phyloP scores from a whole-genome alignment of 169 alveolate genomes.

The Plasmodium cynomolgi region DNA sequence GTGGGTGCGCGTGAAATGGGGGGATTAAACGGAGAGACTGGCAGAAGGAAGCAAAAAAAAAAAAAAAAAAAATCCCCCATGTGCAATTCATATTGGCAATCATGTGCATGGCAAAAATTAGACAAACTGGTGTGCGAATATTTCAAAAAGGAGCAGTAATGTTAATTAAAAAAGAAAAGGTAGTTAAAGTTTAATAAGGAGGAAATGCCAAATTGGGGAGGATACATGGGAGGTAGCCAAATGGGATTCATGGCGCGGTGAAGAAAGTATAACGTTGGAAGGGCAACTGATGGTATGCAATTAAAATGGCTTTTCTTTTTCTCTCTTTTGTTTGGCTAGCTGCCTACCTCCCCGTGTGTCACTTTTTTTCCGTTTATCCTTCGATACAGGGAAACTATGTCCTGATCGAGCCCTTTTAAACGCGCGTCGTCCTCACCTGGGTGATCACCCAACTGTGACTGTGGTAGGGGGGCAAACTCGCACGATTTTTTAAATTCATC shows the following conservation, averaged over 20 bases:
- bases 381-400: conserved; percentile 32
- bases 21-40: neutral
- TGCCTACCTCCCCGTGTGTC: neutral
- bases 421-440: neutral
- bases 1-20: neutral
- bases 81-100: neutral
- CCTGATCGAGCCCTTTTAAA: conserved; percentile 5
- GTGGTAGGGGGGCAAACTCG: neutral
- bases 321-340: neutral
- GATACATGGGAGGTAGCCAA: neutral
- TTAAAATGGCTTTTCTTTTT: neutral
- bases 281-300: neutral
- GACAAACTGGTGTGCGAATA: neutral
- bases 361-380: conserved; percentile 23
- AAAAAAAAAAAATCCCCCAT: neutral
- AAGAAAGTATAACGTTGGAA: neutral
- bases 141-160: neutral
- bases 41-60: neutral
- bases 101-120: neutral
- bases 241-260: neutral
- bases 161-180: neutral
- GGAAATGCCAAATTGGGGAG: neutral
- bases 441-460: neutral
- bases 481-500: conserved; percentile 28
- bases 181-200: neutral